Evolutionary conservation across 164 flowering plant genomes (phyloP).

Genomic region (Nelumbo lutea): DNA sequence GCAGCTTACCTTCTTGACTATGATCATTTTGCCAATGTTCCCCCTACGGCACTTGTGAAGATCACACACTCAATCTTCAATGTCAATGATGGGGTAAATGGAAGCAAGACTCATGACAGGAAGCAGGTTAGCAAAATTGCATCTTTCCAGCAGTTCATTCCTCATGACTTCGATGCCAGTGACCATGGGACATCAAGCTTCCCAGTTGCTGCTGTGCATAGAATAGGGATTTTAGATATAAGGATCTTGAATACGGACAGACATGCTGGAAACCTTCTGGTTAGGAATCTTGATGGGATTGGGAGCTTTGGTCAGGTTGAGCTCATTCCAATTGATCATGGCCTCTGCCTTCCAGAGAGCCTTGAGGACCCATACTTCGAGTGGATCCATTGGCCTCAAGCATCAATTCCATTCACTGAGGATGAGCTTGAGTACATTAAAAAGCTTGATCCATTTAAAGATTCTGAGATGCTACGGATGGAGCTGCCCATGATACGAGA

Average conservation of each 20-base stretch:
- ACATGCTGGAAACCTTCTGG: constrained; percentile 64
- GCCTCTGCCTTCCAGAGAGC: constrained; percentile 63
- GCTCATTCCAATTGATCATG: constrained; percentile 70
- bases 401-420: constrained; percentile 63
- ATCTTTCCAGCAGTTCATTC: constrained; percentile 18
- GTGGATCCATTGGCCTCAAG: constrained; percentile 80
- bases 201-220: constrained; percentile 15
- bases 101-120: constrained; percentile 7
- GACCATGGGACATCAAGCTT: constrained; percentile 15
- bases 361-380: constrained; percentile 75
- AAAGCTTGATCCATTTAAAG: constrained; percentile 45
- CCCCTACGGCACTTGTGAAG: constrained; percentile 59
- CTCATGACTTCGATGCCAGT: constrained; percentile 15
- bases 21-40: constrained; percentile 59
- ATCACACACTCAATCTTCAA: constrained; percentile 54
- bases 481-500: constrained; percentile 70
- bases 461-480: constrained; percentile 55
- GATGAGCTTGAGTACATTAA: constrained; percentile 60
- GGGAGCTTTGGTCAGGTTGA: constrained; percentile 57
- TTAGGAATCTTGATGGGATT: constrained; percentile 43
- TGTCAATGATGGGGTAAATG: constrained; percentile 43
- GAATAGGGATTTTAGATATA: constrained; percentile 14
- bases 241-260: constrained; percentile 54
- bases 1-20: constrained; percentile 67
- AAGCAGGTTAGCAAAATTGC: constrained; percentile 12